These are phyloP conservation scores for Beauveria pseudobassiana DNA, from an alignment of 2,329 filamentous ascomycete species.

Conservation along the genomic window DNA sequence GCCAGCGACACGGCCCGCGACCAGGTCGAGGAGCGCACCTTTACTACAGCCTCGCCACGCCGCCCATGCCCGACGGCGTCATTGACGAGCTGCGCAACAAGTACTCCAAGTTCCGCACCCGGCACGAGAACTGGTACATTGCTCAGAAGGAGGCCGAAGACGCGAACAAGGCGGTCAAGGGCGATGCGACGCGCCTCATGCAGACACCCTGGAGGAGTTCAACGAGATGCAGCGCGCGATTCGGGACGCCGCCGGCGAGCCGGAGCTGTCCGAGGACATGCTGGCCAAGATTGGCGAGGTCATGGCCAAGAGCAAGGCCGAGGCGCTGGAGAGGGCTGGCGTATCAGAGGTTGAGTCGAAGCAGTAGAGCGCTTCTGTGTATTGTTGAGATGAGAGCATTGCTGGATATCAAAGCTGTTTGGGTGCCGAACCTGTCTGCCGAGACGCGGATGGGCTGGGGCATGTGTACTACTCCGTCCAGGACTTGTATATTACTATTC, in stretches of 20 bases:
- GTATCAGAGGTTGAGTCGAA: slow-evolving; percentile 23
- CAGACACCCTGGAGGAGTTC: slow-evolving; percentile 53
- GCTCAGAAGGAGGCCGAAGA: slow-evolving; percentile 55
- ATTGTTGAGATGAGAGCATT: background rate
- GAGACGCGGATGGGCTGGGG: background rate
- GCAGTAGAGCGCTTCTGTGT: slow-evolving; percentile 2
- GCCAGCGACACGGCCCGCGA: slow-evolving; percentile 66
- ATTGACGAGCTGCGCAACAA: slow-evolving; percentile 81
- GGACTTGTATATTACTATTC: slow-evolving; percentile 11
- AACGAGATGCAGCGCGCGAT: slow-evolving; percentile 46
- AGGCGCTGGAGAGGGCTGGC: slow-evolving; percentile 31
- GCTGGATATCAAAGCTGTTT: background rate
- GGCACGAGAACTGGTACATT: slow-evolving; percentile 70
- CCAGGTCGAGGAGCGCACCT: slow-evolving; percentile 67
- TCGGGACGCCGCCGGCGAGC: slow-evolving; percentile 46
- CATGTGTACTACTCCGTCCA: slow-evolving; percentile 4
- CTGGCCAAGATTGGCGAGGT: slow-evolving; percentile 54
- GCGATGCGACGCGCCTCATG: slow-evolving; percentile 31
- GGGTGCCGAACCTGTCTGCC: background rate
- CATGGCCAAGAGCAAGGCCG: slow-evolving; percentile 46
- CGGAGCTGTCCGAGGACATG: slow-evolving; percentile 50
- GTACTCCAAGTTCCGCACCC: slow-evolving; percentile 73
- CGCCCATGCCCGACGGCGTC: slow-evolving; percentile 72
- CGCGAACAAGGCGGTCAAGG: slow-evolving; percentile 28
- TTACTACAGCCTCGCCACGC: slow-evolving; percentile 65